These are phyloP conservation scores for Mayamaea pseudoterrestris DNA, from an alignment of 108 stramenopile species.

Conservation along the genomic window DNA sequence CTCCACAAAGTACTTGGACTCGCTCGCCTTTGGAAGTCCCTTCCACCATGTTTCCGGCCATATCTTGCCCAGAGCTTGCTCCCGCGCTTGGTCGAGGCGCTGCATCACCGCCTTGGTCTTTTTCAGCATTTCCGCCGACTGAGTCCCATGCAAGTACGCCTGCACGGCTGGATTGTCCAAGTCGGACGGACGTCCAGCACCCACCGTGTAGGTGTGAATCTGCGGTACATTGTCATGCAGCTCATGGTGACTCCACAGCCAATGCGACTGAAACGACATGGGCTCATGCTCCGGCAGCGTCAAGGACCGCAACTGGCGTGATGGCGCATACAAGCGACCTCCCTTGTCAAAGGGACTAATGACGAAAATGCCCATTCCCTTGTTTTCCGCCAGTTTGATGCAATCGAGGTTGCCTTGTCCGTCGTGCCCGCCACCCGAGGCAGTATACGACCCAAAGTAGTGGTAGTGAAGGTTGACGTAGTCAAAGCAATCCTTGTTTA, in stretches of 20 bases:
- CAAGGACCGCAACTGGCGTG: conserved; percentile 45
- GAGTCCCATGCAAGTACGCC: conserved; percentile 22
- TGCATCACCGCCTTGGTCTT: conserved; percentile 9
- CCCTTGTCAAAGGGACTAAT: conserved; percentile 88
- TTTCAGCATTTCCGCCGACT: conserved; percentile 13
- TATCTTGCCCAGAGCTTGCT: conserved; percentile 50
- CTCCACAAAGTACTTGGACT: conserved; percentile 34
- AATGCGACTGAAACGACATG: conserved; percentile 39
- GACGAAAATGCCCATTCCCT: conserved; percentile 82
- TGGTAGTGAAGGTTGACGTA: conserved; percentile 83
- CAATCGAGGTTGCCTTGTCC: conserved; percentile 45
- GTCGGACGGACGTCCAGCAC: conserved; percentile 64
- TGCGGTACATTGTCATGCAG: conserved; percentile 14
- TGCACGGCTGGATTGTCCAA: conserved; percentile 56
- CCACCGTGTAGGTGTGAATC: conserved; percentile 54
- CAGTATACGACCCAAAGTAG: conserved; percentile 76
- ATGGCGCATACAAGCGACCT: conserved; percentile 58
- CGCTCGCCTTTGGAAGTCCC: conserved; percentile 58
- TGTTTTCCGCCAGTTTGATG: conserved; percentile 42
- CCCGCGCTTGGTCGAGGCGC: conserved; percentile 39
- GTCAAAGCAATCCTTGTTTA: conserved; percentile 69
- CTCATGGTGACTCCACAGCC: conserved; percentile 54
- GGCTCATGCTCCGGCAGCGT: conserved; percentile 71
- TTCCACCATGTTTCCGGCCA: conserved; percentile 55
- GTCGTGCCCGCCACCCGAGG: conserved; percentile 42